Evolutionary conservation across 2,329 filamentous ascomycete species (phyloP).

Genomic region (Ampelomyces quisqualis): DNA sequence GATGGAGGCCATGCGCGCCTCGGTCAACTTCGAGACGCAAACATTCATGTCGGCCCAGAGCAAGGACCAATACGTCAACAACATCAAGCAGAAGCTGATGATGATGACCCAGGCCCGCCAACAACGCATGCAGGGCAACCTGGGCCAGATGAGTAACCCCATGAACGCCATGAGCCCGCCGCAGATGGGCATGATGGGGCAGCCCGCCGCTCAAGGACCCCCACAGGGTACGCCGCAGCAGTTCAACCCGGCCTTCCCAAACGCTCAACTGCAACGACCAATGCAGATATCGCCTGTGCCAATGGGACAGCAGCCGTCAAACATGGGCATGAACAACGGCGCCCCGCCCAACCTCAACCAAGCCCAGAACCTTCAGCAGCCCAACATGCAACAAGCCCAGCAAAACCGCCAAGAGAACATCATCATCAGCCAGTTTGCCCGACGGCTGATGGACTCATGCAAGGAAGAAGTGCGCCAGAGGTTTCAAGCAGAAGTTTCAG

Average conservation of each 20-base stretch:
- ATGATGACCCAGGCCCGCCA: constrained; percentile 34
- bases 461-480: constrained; percentile 52
- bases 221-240: constrained; percentile 47
- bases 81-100: constrained; percentile 34
- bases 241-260: constrained; percentile 47
- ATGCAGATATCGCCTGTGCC: constrained; percentile 55
- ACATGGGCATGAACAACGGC: constrained; percentile 36
- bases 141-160: constrained; percentile 27
- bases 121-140: constrained; percentile 26
- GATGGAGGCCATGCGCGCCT: constrained; percentile 27
- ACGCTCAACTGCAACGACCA: constrained; percentile 52
- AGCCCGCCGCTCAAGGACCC: constrained; percentile 36
- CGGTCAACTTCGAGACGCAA: constrained; percentile 34
- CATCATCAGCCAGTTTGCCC: constrained; percentile 49
- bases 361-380: constrained; percentile 34
- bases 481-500: constrained; percentile 47
- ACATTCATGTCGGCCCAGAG: constrained; percentile 25
- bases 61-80: constrained; percentile 37
- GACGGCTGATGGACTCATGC: constrained; percentile 50
- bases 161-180: constrained; percentile 35
- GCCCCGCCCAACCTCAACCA: constrained; percentile 28
- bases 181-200: constrained; percentile 42
- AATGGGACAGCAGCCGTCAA: constrained; percentile 35
- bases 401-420: constrained; percentile 26
- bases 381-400: constrained; percentile 33